Conservation (phyloP, 768 basidiomycete genomes). For the Naganishia kalamii region DNA sequence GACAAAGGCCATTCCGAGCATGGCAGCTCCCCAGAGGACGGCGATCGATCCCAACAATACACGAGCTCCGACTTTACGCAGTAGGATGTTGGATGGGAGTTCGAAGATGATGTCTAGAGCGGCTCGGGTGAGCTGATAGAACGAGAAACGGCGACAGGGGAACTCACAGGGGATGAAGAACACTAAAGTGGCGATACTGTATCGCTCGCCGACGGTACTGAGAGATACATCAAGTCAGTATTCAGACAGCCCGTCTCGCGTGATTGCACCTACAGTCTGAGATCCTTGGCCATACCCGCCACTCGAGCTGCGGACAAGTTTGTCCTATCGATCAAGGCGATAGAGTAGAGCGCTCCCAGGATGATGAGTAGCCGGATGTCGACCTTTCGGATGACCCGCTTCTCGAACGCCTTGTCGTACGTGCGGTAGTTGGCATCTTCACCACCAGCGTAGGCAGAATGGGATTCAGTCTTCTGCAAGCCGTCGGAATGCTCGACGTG, state of each 20-base stretch:
- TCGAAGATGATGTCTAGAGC: constrained; percentile 32
- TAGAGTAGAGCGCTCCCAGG: constrained; percentile 18
- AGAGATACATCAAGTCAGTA: background rate
- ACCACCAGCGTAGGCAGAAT: background rate
- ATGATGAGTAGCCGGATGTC: constrained; percentile 29
- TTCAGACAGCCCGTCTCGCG: background rate
- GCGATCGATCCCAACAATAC: constrained; percentile 31
- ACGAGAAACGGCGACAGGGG: background rate
- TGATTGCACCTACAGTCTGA: constrained; percentile 22
- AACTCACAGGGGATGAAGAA: constrained; percentile 40
- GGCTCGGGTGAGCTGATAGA: background rate
- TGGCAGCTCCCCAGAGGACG: constrained; percentile 37
- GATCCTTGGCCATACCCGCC: constrained; percentile 35
- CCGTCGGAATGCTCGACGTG: constrained; percentile 9
- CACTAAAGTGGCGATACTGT: constrained; percentile 37
- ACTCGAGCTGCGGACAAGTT: constrained; percentile 33
- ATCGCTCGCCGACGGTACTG: constrained; percentile 36
- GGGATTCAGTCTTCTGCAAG: constrained; percentile 1
- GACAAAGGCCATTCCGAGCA: constrained; percentile 39
- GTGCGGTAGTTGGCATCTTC: background rate
- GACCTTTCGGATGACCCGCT: constrained; percentile 27
- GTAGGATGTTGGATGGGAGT: constrained; percentile 39
- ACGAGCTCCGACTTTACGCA: constrained; percentile 35
- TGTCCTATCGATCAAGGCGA: constrained; percentile 18
- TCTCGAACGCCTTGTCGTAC: constrained; percentile 19